Evolutionary conservation across 768 basidiomycete species (phyloP).

Genomic region (Trametes maxima): DNA sequence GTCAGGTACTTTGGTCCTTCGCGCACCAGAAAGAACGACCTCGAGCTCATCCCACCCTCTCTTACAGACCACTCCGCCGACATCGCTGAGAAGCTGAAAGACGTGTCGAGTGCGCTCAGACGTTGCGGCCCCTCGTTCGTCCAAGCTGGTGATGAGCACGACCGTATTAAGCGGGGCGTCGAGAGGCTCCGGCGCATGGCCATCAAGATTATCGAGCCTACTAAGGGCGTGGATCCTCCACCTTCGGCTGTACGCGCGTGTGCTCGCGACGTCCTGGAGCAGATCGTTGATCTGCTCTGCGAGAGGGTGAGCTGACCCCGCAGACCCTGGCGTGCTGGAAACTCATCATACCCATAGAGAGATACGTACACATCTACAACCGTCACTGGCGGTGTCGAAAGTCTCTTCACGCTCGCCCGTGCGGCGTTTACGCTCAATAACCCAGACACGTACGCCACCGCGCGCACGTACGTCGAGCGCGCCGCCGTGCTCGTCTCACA

Average conservation of each 20-base stretch:
- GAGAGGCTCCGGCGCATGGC: conserved; percentile 59
- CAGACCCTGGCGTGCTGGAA: too few relatives aligned
- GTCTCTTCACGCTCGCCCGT: conserved; percentile 56
- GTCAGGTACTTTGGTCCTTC: conserved; percentile 19
- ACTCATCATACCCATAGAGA: conserved; percentile 12
- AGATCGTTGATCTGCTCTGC: conserved; percentile 38
- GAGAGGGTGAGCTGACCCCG: conserved; percentile 28
- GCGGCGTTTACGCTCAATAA: conserved; percentile 42
- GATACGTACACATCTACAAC: conserved; percentile 15
- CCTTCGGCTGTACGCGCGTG: conserved; percentile 1
- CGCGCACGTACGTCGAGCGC: conserved; percentile 50
- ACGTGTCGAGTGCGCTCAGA: conserved; percentile 5
- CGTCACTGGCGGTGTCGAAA: conserved; percentile 53
- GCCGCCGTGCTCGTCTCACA: conserved; percentile 37
- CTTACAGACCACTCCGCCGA: conserved; percentile 12
- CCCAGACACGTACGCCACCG: conserved; percentile 47
- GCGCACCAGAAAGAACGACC: neutral
- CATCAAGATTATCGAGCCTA: conserved; percentile 48
- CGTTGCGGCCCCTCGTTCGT: conserved; percentile 14
- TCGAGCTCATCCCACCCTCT: neutral
- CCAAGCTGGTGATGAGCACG: conserved; percentile 38
- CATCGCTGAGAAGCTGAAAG: conserved; percentile 5
- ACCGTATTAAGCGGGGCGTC: conserved; percentile 61
- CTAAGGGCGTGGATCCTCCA: neutral
- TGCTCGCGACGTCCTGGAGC: conserved; percentile 39